These are phyloP conservation scores for Aspergillus vadensis DNA, from an alignment of 2,329 filamentous ascomycete species.

Conservation along the genomic window DNA sequence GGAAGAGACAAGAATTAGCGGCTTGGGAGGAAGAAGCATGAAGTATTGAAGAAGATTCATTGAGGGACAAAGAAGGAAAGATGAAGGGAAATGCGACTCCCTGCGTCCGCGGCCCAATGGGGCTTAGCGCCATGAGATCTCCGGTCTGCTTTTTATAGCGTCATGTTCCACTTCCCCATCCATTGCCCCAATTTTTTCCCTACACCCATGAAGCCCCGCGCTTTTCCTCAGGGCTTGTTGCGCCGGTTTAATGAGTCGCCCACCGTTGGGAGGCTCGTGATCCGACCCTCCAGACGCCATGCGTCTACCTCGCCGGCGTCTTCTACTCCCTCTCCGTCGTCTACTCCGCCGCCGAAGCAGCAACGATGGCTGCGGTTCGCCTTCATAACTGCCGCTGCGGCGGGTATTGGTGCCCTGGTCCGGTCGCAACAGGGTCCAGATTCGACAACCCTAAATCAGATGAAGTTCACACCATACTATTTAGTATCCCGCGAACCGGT, in stretches of 20 bases:
- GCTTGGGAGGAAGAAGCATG: neutral
- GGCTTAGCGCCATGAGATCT: constrained; percentile 17
- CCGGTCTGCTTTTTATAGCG: constrained; percentile 5
- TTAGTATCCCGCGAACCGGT: constrained; percentile 47
- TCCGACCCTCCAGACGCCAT: constrained; percentile 24
- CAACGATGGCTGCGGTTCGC: constrained; percentile 39
- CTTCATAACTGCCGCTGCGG: constrained; percentile 38
- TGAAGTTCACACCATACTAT: constrained; percentile 44
- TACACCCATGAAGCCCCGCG: constrained; percentile 25
- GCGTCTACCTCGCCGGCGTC: constrained; percentile 24
- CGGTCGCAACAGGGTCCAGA: constrained; percentile 29
- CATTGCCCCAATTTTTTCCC: neutral
- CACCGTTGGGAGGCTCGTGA: constrained; percentile 14
- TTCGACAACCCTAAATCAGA: constrained; percentile 36
- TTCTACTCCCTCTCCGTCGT: constrained; percentile 18
- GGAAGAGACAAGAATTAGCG: neutral
- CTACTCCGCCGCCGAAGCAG: constrained; percentile 21
- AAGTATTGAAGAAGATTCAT: constrained; percentile 6
- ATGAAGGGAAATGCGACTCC: neutral
- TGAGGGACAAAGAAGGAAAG: neutral
- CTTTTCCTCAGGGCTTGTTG: constrained; percentile 13
- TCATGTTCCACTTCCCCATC: neutral
- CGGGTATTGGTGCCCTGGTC: constrained; percentile 40
- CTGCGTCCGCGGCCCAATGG: constrained; percentile 9
- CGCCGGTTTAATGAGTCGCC: constrained; percentile 21